phyloP scores from a whole-genome alignment of 139 green algal genomes.

The Volvox reticuliferus region DNA sequence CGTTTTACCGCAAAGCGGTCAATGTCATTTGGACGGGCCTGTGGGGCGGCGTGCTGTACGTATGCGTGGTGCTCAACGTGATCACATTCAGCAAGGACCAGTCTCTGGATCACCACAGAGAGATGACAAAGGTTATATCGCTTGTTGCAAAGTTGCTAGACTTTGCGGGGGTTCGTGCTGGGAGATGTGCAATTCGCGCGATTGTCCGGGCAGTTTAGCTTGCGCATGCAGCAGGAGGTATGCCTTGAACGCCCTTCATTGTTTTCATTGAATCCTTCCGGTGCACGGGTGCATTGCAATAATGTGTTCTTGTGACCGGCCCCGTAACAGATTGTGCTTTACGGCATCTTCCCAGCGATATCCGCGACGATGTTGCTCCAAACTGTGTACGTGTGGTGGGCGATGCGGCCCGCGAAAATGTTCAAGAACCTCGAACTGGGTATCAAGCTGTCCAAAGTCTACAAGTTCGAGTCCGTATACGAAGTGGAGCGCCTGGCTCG shows the following conservation, averaged over 20 bases:
- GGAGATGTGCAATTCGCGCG: too few species aligned
- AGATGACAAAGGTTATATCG: not conserved
- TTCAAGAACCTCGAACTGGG: constrained; percentile 24
- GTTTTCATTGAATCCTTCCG: too few species aligned
- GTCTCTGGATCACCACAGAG: not conserved
- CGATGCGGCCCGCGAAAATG: constrained; percentile 3
- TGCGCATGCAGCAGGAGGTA: too few species aligned
- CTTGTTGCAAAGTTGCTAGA: not conserved
- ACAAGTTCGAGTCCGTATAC: constrained; percentile 40
- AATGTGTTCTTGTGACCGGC: not conserved
- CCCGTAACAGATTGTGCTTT: constrained; percentile 45
- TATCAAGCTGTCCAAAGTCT: constrained; percentile 36
- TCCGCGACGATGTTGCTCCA: not conserved
- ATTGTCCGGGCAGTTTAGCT: too few species aligned
- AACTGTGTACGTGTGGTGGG: constrained; percentile 19
- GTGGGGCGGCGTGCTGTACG: constrained; percentile 46
- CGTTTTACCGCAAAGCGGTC: constrained; percentile 14
- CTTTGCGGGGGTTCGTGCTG: not conserved
- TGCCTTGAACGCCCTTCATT: too few species aligned
- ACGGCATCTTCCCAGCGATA: constrained; percentile 43
- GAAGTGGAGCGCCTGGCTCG: constrained; percentile 42
- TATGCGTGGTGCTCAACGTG: not conserved
- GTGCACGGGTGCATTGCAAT: not conserved
- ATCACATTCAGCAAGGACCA: not conserved
- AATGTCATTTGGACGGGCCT: constrained; percentile 3